Evolutionary conservation across 495 filamentous ascomycete species (phyloP).

Genomic region (Poronia punctata): DNA sequence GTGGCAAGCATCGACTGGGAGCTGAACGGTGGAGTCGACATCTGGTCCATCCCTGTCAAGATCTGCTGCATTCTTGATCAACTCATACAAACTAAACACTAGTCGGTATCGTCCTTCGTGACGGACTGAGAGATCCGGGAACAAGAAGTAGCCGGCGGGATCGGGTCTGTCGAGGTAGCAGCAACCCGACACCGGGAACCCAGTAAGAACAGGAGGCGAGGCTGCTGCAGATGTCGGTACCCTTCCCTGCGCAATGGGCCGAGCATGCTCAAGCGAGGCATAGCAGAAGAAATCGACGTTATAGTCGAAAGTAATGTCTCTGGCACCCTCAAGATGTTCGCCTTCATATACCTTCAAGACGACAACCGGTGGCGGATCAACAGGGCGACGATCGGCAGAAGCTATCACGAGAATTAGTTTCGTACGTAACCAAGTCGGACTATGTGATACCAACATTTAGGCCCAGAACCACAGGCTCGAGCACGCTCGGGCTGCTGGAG

Average conservation of each 20-base stretch:
- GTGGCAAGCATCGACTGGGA: slow-evolving; percentile 42
- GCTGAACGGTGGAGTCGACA: slow-evolving; percentile 31
- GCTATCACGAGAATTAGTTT: slow-evolving; percentile 44
- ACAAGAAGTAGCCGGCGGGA: slow-evolving; percentile 95
- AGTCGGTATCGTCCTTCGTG: slow-evolving; percentile 89
- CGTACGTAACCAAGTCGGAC: not conserved
- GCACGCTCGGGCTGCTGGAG: slow-evolving; percentile 94
- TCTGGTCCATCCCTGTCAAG: slow-evolving; percentile 33
- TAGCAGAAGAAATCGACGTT: slow-evolving; percentile 98
- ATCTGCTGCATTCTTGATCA: slow-evolving; percentile 65
- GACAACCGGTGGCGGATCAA: slow-evolving; percentile 96
- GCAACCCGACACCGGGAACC: slow-evolving; percentile 93
- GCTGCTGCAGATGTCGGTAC: slow-evolving; percentile 55
- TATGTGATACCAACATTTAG: slow-evolving; percentile 64
- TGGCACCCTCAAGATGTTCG: slow-evolving; percentile 46
- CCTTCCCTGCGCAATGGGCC: slow-evolving; percentile 77
- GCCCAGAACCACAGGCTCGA: slow-evolving; percentile 91
- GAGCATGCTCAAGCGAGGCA: slow-evolving; percentile 82
- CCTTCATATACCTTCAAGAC: slow-evolving; percentile 83
- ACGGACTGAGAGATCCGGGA: slow-evolving; percentile 92
- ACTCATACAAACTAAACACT: slow-evolving; percentile 88
- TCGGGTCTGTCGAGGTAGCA: slow-evolving; percentile 89
- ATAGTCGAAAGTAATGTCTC: slow-evolving; percentile 84
- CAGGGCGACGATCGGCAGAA: slow-evolving; percentile 90
- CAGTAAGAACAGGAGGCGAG: slow-evolving; percentile 79